A percentile compares a stretch with the other conserved stretches of the same genome.
phyloP scores from a whole-genome alignment of 306 rosid species.

The Purshia tridentata region DNA sequence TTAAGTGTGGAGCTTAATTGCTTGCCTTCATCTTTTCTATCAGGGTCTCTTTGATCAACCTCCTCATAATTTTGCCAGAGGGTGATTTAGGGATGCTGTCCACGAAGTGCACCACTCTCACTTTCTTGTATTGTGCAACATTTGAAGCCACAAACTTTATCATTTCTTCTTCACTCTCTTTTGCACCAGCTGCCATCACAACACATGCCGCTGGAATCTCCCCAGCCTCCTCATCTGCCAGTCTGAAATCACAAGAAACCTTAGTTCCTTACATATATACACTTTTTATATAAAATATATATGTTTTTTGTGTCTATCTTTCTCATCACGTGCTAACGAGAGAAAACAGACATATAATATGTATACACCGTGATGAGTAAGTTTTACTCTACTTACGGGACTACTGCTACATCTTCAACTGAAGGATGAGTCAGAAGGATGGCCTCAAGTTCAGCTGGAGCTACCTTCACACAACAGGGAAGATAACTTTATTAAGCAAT shows the following conservation, averaged over 20 bases:
- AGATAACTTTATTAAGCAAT: neutral
- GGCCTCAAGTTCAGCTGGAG: conserved; percentile 95
- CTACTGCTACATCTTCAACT: conserved; percentile 89
- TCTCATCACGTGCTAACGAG: too few species aligned
- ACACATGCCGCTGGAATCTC: conserved; percentile 91
- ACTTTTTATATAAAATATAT: neutral
- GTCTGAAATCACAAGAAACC: conserved; percentile 34
- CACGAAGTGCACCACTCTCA: conserved; percentile 73
- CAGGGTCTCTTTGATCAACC: conserved; percentile 64
- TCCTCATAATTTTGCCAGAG: conserved; percentile 88
- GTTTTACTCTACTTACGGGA: conserved; percentile 52
- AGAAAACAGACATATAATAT: too few species aligned
- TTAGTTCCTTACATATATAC: neutral
- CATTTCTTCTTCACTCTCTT: conserved; percentile 72
- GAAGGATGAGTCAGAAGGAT: conserved; percentile 77
- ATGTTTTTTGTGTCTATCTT: too few species aligned
- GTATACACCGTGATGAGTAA: too few species aligned
- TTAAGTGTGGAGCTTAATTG: conserved; percentile 20
- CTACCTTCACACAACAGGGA: conserved; percentile 55
- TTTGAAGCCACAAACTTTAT: conserved; percentile 65
- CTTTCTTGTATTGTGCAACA: conserved; percentile 80
- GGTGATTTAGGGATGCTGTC: conserved; percentile 83
- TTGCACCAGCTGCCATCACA: conserved; percentile 53
- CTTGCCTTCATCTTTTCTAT: conserved; percentile 38
- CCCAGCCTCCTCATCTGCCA: conserved; percentile 88